Conservation (phyloP, 768 basidiomycete species). For the Boletus huronensis region DNA sequence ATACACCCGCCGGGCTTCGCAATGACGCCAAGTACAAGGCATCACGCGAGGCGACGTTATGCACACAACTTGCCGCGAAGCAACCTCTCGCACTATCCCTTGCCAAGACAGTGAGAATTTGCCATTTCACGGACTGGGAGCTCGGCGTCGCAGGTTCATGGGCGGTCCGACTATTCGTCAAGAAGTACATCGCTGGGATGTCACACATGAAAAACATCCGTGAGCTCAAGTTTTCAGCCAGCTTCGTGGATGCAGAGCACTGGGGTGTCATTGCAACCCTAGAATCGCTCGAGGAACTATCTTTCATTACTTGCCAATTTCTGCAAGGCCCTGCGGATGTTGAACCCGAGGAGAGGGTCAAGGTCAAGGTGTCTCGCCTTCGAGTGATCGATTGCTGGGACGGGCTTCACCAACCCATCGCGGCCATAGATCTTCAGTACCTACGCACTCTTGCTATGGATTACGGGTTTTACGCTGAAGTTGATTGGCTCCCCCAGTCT, state of each 20-base stretch:
- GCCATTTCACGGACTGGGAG: too few relatives aligned
- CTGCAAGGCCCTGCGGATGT: background rate
- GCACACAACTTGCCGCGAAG: background rate
- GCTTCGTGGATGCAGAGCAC: slow-evolving; percentile 10
- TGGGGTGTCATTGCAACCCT: slow-evolving; percentile 15
- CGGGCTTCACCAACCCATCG: background rate
- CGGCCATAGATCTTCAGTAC: background rate
- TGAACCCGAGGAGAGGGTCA: background rate
- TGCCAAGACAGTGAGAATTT: too few relatives aligned
- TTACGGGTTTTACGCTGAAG: accelerated
- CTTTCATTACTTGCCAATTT: slow-evolving; percentile 7
- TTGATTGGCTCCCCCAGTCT: background rate
- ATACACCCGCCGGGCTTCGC: background rate
- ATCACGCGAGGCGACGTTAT: too few relatives aligned
- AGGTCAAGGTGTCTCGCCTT: slow-evolving; percentile 10
- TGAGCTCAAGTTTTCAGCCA: slow-evolving; percentile 5
- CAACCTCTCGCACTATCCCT: too few relatives aligned
- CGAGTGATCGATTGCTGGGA: background rate
- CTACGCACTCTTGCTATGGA: background rate
- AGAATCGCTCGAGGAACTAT: slow-evolving; percentile 13
- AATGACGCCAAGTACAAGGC: too few relatives aligned
- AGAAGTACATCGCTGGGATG: slow-evolving; percentile 1
- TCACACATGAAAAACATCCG: slow-evolving; percentile 17
- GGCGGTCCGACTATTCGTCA: too few relatives aligned
- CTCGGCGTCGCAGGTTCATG: too few relatives aligned